Conservation (phyloP, 352 stramenopile genomes). For the Saprolegnia parasitica region DNA sequence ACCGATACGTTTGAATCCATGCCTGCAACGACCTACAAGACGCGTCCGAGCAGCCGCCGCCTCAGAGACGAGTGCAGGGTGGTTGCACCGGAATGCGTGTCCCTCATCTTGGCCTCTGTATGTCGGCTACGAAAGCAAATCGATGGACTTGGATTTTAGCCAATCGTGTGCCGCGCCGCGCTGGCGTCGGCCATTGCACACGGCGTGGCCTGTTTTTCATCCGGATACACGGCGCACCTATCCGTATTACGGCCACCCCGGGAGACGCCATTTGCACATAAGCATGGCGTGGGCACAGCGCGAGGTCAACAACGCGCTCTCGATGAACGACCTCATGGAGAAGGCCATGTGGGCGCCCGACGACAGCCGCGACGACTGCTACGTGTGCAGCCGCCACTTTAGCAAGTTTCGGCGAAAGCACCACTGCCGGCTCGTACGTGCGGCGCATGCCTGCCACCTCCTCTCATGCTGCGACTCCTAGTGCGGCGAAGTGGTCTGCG, state of each 20-base stretch:
- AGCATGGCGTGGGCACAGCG: slow-evolving; percentile 13
- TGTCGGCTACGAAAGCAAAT: background rate
- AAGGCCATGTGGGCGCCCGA: slow-evolving; percentile 33
- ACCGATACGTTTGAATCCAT: too few relatives aligned
- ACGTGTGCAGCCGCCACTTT: slow-evolving; percentile 22
- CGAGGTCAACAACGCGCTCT: slow-evolving; percentile 10
- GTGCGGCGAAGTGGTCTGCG: slow-evolving; percentile 64
- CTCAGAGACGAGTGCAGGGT: background rate
- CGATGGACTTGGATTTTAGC: background rate
- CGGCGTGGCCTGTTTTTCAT: background rate
- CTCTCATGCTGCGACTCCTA: slow-evolving; percentile 49
- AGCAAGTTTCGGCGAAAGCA: slow-evolving; percentile 18
- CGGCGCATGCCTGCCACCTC: slow-evolving; percentile 38
- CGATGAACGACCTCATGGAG: slow-evolving; percentile 24
- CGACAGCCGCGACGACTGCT: slow-evolving; percentile 15
- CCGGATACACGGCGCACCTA: background rate
- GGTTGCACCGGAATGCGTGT: background rate
- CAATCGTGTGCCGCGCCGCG: background rate
- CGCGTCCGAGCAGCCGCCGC: background rate
- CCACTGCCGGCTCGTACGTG: slow-evolving; percentile 27
- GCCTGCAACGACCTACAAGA: too few relatives aligned
- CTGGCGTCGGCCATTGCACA: background rate
- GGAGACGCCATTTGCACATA: background rate
- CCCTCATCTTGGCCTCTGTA: background rate
- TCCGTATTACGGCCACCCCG: too few relatives aligned